phyloP scores from a whole-genome alignment of 1,284 basidiomycete genomes.

The Ganoderma meredithae region DNA sequence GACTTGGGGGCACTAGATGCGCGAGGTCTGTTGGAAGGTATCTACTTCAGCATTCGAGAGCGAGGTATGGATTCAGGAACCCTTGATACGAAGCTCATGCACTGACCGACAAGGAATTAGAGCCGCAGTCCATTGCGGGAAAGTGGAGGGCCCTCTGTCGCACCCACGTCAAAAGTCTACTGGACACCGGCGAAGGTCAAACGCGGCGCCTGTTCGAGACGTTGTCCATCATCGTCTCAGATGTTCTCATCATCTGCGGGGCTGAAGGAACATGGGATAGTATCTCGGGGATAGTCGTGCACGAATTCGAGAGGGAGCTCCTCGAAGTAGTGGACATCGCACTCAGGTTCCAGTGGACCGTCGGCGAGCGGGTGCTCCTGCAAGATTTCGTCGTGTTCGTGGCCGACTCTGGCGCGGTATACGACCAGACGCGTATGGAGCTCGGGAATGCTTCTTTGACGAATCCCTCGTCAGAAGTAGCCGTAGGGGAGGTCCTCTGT shows the following conservation, averaged over 20 bases:
- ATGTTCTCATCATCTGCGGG: slow-evolving; percentile 55
- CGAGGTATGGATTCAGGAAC: slow-evolving; percentile 46
- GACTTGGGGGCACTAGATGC: slow-evolving; percentile 52
- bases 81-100: not conserved
- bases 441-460: slow-evolving; percentile 42
- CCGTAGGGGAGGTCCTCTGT: slow-evolving; percentile 39
- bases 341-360: slow-evolving; percentile 53
- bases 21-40: slow-evolving; percentile 47
- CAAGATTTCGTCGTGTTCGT: slow-evolving; percentile 46
- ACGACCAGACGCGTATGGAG: slow-evolving; percentile 52
- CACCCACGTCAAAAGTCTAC: slow-evolving; percentile 48
- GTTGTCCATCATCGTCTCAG: slow-evolving; percentile 43
- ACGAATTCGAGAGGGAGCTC: slow-evolving; percentile 45
- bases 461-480: slow-evolving; percentile 26
- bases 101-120: slow-evolving; percentile 38
- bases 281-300: slow-evolving; percentile 38
- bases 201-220: slow-evolving; percentile 44
- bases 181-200: slow-evolving; percentile 43
- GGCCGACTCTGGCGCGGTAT: slow-evolving; percentile 47
- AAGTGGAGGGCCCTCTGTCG: slow-evolving; percentile 62
- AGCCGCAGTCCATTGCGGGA: slow-evolving; percentile 57
- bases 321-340: slow-evolving; percentile 51
- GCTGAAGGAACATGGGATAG: slow-evolving; percentile 48
- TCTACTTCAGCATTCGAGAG: slow-evolving; percentile 55
- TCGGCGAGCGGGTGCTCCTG: slow-evolving; percentile 61